phyloP scores from a whole-genome alignment of 805 yeast genomes.

The Torulaspora maleeae region DNA sequence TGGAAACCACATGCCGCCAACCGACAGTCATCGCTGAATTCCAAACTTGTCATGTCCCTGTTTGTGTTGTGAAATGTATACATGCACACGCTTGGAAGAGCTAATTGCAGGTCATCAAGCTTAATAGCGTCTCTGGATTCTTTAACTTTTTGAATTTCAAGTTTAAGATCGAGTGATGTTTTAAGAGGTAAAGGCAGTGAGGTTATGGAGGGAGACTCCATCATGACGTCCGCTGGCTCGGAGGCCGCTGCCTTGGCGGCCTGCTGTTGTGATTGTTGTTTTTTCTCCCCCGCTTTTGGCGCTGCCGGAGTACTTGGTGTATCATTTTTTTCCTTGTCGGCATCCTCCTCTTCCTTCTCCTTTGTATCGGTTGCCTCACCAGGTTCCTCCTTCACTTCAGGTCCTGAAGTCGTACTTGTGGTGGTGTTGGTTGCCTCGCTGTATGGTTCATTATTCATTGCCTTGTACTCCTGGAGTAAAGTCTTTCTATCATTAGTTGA shows the following conservation, averaged over 20 bases:
- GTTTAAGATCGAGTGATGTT: conserved; percentile 71
- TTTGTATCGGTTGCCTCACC: conserved; percentile 9
- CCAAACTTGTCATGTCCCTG: conserved; percentile 78
- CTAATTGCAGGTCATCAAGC: conserved; percentile 64
- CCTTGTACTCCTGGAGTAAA: conserved; percentile 62
- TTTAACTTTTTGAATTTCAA: conserved; percentile 71
- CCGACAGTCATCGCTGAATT: conserved; percentile 82
- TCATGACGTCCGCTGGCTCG: conserved; percentile 25
- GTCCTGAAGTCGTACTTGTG: neutral
- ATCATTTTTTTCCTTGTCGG: conserved; percentile 22
- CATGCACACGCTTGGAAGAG: conserved; percentile 94
- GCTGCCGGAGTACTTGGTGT: conserved; percentile 21
- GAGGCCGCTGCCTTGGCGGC: conserved; percentile 25
- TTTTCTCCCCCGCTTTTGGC: conserved; percentile 15
- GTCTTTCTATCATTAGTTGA: conserved; percentile 34
- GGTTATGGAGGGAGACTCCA: conserved; percentile 70
- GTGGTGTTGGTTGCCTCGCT: conserved; percentile 7
- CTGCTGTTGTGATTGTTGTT: conserved; percentile 24
- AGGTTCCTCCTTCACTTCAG: conserved; percentile 9
- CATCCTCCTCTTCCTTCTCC: conserved; percentile 12
- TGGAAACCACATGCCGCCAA: conserved; percentile 92
- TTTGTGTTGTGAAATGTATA: conserved; percentile 96
- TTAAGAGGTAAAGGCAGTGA: conserved; percentile 80
- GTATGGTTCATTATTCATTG: conserved; percentile 43
- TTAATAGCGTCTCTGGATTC: conserved; percentile 75